These are phyloP conservation scores for Auriculariales sp. DNA, from an alignment of 768 basidiomycete species.

Conservation along the genomic window DNA sequence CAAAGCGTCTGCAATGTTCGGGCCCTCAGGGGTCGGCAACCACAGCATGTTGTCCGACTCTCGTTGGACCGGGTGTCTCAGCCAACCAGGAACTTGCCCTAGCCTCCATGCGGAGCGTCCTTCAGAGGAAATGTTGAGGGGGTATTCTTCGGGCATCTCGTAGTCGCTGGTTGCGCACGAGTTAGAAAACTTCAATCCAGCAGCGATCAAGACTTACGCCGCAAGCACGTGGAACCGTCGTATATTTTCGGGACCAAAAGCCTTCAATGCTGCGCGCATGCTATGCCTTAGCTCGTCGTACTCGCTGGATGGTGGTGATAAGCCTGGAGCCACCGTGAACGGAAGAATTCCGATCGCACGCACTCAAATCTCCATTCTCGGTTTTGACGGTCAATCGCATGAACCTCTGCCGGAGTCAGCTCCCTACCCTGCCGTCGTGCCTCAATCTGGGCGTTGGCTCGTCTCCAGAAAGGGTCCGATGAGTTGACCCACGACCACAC, in stretches of 20 bases:
- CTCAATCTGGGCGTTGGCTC: not conserved
- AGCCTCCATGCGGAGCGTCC: not conserved
- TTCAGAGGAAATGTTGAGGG: not conserved
- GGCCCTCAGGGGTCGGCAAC: not conserved
- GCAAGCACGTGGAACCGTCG: not conserved
- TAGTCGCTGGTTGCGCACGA: not conserved
- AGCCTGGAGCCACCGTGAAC: no score
- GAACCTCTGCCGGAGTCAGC: no score
- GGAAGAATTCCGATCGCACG: no score
- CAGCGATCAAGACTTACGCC: not conserved
- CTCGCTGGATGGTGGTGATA: not conserved
- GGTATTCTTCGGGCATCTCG: not conserved
- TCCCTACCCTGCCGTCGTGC: not conserved
- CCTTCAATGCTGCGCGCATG: not conserved
- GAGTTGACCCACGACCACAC: constrained; percentile 1
- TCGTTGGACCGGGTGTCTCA: not conserved
- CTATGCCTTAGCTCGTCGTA: not conserved
- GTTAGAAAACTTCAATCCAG: not conserved
- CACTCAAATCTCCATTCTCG: no score
- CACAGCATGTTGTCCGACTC: no score
- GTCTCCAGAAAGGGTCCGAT: not conserved
- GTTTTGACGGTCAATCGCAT: no score
- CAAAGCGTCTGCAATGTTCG: not conserved
- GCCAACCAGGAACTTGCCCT: not conserved
- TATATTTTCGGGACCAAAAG: not conserved